Evolutionary conservation across 371 early-diverging fungal species (phyloP), one percentile per base, ranked within the genome.

Genomic region (Mucor lusitanicus): DNA sequence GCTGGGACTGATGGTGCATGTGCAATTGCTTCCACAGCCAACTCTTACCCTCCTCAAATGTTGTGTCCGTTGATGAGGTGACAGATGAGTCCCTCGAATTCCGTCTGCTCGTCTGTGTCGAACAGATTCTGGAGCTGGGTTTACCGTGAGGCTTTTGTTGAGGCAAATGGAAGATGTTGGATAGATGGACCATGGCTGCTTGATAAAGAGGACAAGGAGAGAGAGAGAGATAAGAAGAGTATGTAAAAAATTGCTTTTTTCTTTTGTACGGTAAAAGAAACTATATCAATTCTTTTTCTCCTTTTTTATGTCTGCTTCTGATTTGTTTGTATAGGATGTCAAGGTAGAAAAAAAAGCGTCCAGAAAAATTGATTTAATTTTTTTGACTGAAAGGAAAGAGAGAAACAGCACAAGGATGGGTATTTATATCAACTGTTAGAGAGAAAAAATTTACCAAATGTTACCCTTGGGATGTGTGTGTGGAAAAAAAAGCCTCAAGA

Each of bases 191-290:
- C 70, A 70, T 69, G 27, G 28, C 54, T 28, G 39, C 8, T 54
- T 32, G 15, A 54, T 28, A 42, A 23, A 35, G 23, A 48, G 30
- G 17, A n/a, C n/a, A 13, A 13, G 17, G 50, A 65, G 65, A 42
- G 57, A 50, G 35, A 61, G 30, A 50, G 35, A 57, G 19, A 30
- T 25, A 27, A 55, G 13, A 30, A 30, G 25, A 30, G 30, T 17
- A 15, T 8, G n/a, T 83, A 73, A 97, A 57, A 57, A 56, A n/a
- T 19, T 17, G 21, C 46, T 19, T 46, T 30, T 30, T 30, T 19
- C 44, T 44, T 46, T 46, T 21, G 19, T 46, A 46, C 8, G 19
- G 25, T 6, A 85, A 46, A 84, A 53, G 53, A 46, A 46, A 46
- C 21, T 46, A 46, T 46, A 19, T 46, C 19, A 57, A 57, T 9